These are phyloP conservation scores for Pisolithus thermaeus DNA, from an alignment of 1,284 basidiomycete species.

Conservation along the genomic window DNA sequence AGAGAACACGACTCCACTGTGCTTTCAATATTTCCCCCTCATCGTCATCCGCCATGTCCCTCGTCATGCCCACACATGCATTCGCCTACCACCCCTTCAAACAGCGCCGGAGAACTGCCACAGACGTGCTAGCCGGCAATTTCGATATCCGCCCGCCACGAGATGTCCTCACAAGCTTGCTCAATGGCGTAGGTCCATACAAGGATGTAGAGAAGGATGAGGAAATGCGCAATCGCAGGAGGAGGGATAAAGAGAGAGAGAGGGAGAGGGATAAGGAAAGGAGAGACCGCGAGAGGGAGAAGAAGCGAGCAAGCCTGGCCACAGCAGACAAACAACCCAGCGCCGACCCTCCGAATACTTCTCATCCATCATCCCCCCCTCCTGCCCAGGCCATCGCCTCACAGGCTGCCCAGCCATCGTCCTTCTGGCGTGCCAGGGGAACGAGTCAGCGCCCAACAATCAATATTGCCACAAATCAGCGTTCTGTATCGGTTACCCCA, in stretches of 20 bases:
- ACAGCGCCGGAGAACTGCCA: slow-evolving; percentile 62
- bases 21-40: slow-evolving; percentile 14
- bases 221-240: slow-evolving; percentile 42
- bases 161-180: slow-evolving; percentile 69
- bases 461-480: slow-evolving; percentile 58
- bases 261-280: slow-evolving; percentile 46
- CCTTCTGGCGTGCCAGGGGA: slow-evolving; percentile 58
- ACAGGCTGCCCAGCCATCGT: slow-evolving; percentile 33
- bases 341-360: slow-evolving; percentile 12
- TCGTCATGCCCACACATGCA: slow-evolving; percentile 32
- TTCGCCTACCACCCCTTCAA: slow-evolving; percentile 33
- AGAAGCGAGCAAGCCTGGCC: slow-evolving; percentile 15
- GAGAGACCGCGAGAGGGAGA: slow-evolving; percentile 41
- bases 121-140: slow-evolving; percentile 63
- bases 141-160: slow-evolving; percentile 61
- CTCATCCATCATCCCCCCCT: slow-evolving; percentile 20
- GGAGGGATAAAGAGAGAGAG: slow-evolving; percentile 47
- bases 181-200: slow-evolving; percentile 68
- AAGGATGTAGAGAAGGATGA: slow-evolving; percentile 56
- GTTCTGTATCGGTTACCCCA: slow-evolving; percentile 68
- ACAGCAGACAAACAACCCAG: slow-evolving; percentile 22
- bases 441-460: slow-evolving; percentile 61
- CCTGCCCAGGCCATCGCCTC: slow-evolving; percentile 16
- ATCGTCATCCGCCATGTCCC: slow-evolving; percentile 18
- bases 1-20: slow-evolving; percentile 31